Base-by-base conservation (phyloP, 1,139 yeast species). In the Kurtzmaniella quercitrusa region DNA sequence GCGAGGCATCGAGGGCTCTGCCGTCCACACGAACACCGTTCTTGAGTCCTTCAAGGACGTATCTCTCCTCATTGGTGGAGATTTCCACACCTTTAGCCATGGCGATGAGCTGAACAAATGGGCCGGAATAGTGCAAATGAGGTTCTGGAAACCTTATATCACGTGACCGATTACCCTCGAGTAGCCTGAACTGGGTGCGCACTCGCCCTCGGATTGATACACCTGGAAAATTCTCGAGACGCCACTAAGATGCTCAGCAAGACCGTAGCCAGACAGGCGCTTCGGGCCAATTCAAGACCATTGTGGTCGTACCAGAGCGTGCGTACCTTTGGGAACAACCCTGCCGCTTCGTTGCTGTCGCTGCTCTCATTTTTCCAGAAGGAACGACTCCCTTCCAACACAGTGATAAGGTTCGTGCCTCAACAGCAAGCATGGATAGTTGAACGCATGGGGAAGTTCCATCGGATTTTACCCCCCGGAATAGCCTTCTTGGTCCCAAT, bases 361-460 rank as follows among this genome's bases (percentile, higher is more conserved):
- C 51, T 61, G 14, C 56, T 82, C 55, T 80, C 75, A 41, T 86
- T 75, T 61, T 86, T 86, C 64, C 91, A 84, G 60, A 75, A 73
- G 44, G 82, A 81, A 46, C 69, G 77, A 48, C 67, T 85, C 42
- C 95, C 95, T 8, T 67, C 88, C 25, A 87, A 87, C 62, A 87
- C 95, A 1, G 62, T 86, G 1, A 62, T 87, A 38, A 69, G 85
- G 53, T 88, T 88, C 60, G 95, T 88, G 4, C 96, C 96, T 2
- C 95, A 88, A 59, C 95, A 87, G 63, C 84, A 88, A 12, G 95
- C 95, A 3, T 88, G 94, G 91, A 80, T 88, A 17, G 95, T 88
- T 23, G 96, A 88, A 63, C 73, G 96, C 51, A 88, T 88, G 95
- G 96, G 96, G 27, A 85, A 84, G 59, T 88, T 85, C 67, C 76